A percentile compares a stretch with the other conserved stretches of the same genome.
Evolutionary conservation across 257 asterid species (phyloP).

Genomic region (Fraxinus anomala): DNA sequence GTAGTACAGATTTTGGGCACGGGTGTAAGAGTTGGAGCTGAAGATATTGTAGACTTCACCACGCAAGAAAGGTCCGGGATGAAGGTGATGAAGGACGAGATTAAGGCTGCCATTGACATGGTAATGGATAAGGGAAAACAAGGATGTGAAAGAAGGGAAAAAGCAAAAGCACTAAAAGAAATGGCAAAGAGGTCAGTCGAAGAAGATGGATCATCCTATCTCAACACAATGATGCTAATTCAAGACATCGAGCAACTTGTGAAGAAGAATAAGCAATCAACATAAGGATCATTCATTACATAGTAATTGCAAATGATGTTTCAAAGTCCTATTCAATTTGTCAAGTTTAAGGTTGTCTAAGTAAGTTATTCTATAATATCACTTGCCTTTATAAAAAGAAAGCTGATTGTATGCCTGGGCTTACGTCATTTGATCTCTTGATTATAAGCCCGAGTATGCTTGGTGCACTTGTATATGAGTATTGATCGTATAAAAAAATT

Average conservation of each 20-base stretch:
- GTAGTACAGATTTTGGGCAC: slow-evolving; percentile 26
- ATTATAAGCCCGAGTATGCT: no score
- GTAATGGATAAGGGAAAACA: slow-evolving; percentile 29
- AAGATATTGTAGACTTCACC: slow-evolving; percentile 19
- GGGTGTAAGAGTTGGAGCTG: slow-evolving; percentile 35
- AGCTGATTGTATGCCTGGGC: neutral
- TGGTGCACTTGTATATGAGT: no score
- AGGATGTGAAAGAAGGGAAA: slow-evolving; percentile 31
- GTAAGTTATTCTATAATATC: neutral
- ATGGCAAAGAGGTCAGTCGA: slow-evolving; percentile 30
- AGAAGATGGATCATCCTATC: slow-evolving; percentile 31
- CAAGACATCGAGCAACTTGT: slow-evolving; percentile 31
- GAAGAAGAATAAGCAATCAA: slow-evolving; percentile 5
- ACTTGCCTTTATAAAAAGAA: neutral
- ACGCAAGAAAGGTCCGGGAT: slow-evolving; percentile 22
- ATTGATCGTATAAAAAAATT: no score
- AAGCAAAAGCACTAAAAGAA: slow-evolving; percentile 23
- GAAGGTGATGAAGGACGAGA: slow-evolving; percentile 26
- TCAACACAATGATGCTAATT: slow-evolving; percentile 21
- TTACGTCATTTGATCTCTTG: no score
- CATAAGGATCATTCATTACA: neutral
- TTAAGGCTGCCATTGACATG: slow-evolving; percentile 26
- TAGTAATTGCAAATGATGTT: neutral
- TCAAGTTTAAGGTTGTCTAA: neutral
- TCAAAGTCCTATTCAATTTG: neutral